These are phyloP conservation scores for Saksenaea oblongispora DNA, from an alignment of 371 early-diverging fungal genomes.

Conservation along the genomic window DNA sequence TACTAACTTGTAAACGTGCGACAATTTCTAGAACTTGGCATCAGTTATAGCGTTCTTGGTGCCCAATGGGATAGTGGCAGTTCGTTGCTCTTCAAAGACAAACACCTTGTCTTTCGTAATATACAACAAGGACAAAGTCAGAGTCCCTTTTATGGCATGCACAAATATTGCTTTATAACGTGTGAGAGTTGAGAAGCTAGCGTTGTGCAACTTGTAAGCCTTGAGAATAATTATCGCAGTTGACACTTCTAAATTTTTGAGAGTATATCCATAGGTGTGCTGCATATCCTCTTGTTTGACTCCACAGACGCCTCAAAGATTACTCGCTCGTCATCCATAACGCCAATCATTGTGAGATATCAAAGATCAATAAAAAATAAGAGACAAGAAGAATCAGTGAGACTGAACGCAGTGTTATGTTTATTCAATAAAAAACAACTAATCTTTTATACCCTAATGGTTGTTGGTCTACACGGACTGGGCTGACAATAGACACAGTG, in stretches of 20 bases:
- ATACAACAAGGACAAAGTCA: neutral
- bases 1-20: neutral
- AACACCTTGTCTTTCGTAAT: neutral
- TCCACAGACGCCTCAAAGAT: slow-evolving; percentile 20
- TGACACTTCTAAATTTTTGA: slow-evolving; percentile 14
- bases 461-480: no score
- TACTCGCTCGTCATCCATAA: slow-evolving; percentile 21
- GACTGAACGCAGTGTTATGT: no score
- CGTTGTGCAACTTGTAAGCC: slow-evolving; percentile 16
- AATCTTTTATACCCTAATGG: no score
- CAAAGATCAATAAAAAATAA: no score
- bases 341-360: slow-evolving; percentile 17
- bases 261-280: slow-evolving; percentile 13
- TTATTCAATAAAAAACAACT: no score
- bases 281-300: slow-evolving; percentile 15
- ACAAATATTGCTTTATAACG: neutral
- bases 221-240: slow-evolving; percentile 19
- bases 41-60: neutral
- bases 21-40: neutral
- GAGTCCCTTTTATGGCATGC: neutral
- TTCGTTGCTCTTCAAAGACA: neutral
- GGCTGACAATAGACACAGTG: no score
- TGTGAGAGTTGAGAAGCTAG: slow-evolving; percentile 8
- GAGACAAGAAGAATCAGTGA: no score
- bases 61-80: neutral